Conservation (phyloP, 306 rosid genomes). For the Fagus sylvatica region DNA sequence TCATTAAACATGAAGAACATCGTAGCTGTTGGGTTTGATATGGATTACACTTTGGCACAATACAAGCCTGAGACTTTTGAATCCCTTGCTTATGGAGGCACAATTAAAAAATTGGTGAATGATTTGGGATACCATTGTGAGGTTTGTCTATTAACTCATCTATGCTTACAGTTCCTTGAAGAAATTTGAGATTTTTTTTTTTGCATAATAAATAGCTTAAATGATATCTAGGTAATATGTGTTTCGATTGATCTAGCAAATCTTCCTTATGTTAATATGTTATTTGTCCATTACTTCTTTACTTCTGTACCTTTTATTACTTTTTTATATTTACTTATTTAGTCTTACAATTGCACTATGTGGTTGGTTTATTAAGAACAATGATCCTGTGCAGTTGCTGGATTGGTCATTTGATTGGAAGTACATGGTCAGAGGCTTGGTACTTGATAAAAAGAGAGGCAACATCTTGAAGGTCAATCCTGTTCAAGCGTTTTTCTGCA, state of each 20-base stretch:
- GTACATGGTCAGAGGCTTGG: slow-evolving; percentile 99
- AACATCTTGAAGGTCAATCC: slow-evolving; percentile 87
- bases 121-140: slow-evolving; percentile 83
- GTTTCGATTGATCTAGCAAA: neutral
- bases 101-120: slow-evolving; percentile 77
- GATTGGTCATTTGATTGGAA: slow-evolving; percentile 85
- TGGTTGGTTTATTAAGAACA: slow-evolving; percentile 26
- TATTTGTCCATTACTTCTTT: slow-evolving; percentile 1
- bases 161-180: slow-evolving; percentile 1
- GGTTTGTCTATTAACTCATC: slow-evolving; percentile 52
- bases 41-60: slow-evolving; percentile 99
- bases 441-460: slow-evolving; percentile 95
- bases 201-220: neutral
- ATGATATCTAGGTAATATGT: neutral
- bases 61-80: slow-evolving; percentile 97
- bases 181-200: neutral
- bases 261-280: neutral
- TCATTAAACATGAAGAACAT: slow-evolving; percentile 91
- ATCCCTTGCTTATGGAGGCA: slow-evolving; percentile 94
- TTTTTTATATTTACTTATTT: neutral
- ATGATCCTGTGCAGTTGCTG: slow-evolving; percentile 62
- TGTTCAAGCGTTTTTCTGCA: slow-evolving; percentile 1
- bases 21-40: slow-evolving; percentile 95
- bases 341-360: slow-evolving; percentile 8
- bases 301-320: neutral